phyloP scores from a whole-genome alignment of 164 flowering plant genomes.

The Chloranthus sessilifolius region DNA sequence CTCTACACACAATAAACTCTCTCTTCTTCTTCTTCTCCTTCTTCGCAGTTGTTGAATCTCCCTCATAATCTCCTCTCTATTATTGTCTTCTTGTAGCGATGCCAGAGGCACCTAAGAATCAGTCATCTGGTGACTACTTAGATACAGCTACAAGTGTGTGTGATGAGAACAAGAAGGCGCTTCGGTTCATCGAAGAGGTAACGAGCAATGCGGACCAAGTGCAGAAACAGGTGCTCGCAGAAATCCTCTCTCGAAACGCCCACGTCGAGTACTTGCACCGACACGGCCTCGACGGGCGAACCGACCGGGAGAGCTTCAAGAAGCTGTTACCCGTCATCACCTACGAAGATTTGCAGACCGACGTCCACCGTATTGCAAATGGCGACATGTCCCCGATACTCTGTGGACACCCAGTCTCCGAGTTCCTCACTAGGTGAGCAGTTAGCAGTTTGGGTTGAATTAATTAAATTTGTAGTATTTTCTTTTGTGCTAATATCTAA shows the following conservation, averaged over 20 bases:
- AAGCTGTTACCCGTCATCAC: constrained; percentile 62
- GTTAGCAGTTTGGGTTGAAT: neutral
- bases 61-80: constrained; percentile 6
- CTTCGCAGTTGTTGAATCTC: constrained; percentile 1
- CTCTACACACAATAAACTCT: constrained; percentile 8
- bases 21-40: constrained; percentile 5
- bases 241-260: constrained; percentile 65
- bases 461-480: neutral
- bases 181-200: constrained; percentile 75
- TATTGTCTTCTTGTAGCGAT: constrained; percentile 25
- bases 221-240: constrained; percentile 53
- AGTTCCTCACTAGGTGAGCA: constrained; percentile 72
- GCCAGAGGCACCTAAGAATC: constrained; percentile 70
- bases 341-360: constrained; percentile 66
- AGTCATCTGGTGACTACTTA: neutral
- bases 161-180: constrained; percentile 50
- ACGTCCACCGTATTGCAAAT: constrained; percentile 69
- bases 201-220: constrained; percentile 59
- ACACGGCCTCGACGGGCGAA: constrained; percentile 50
- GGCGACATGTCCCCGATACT: constrained; percentile 74
- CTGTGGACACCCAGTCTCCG: constrained; percentile 71
- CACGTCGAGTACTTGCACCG: constrained; percentile 66
- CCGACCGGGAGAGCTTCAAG: constrained; percentile 75
- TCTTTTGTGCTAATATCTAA: neutral
- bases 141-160: neutral